Base-by-base conservation (phyloP, 306 rosid species). In the Purshia tridentata region DNA sequence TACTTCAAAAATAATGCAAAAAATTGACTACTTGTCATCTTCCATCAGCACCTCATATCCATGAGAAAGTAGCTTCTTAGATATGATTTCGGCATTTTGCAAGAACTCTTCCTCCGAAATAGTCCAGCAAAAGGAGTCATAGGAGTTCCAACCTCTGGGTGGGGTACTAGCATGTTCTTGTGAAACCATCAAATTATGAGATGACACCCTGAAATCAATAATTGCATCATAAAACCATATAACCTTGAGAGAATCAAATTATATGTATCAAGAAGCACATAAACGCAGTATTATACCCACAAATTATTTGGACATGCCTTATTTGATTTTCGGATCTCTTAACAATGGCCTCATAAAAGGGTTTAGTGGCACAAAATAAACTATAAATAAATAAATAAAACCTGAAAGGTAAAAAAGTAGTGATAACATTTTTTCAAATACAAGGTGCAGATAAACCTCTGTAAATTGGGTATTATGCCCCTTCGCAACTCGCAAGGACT, bases 81-180 rank as follows among this genome's bases (percentile, higher is more conserved):
- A 84, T 44, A 94, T 70, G 48, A 79, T 61, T 66, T 79, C 86
- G 35, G 96, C 96, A 86, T 55, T 91, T 52, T 83, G 72, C 67
- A 88, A 80, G 84, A 86, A 88, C 59, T 91, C 93, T 72, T 84
- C 67, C 81, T 94, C 96, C 4, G 98, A 91, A 79, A 94, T 75
- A 16, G 82, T 90, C 99, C 99, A 94, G 81, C 73, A 73, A 81
- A 91, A 95, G n/a, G 98, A 84, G 81, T 95, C 98, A 62, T 88
- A 91, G n/a, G 99, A 91, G 81, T 95, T 95, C 99, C 99, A 95
- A 65, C 98, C 99, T 88, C 97, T 90, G 46, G 97, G 98, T 9
- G 99, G 99, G 76, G 83, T 51, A 76, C 74, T 75, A 2, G 89
- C 99, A 74, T 52, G 90, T 57, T 78, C 78, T 72, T 73, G 72